Conservation (phyloP, 2,329 filamentous ascomycete species). For the Fusarium bactridioides region DNA sequence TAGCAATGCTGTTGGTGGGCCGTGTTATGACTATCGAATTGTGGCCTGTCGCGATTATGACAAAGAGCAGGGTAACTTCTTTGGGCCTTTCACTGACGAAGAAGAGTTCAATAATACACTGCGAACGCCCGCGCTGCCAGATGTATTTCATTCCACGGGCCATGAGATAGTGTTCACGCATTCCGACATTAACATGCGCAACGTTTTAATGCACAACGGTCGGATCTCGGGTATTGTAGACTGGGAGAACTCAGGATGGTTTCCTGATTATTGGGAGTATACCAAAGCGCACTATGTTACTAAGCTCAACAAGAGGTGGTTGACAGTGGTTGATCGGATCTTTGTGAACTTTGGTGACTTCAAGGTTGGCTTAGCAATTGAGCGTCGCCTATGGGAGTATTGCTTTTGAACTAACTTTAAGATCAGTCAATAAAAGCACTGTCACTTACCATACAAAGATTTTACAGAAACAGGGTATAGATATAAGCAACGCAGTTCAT, state of each 20-base stretch:
- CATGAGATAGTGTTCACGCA: slow-evolving; percentile 54
- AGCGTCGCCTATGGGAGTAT: neutral
- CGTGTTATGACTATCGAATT: neutral
- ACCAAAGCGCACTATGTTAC: slow-evolving; percentile 23
- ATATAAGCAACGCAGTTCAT: neutral
- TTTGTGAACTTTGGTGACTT: neutral
- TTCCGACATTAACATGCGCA: slow-evolving; percentile 42
- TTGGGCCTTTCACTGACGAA: slow-evolving; percentile 12
- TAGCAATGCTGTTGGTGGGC: neutral
- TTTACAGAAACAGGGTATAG: rapidly evolving
- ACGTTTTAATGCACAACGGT: slow-evolving; percentile 41
- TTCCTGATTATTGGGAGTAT: slow-evolving; percentile 40
- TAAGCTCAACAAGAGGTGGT: neutral
- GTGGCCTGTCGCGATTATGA: neutral
- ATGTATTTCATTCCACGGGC: neutral
- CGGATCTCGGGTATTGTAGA: slow-evolving; percentile 41
- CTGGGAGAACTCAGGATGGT: slow-evolving; percentile 40
- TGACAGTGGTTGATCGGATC: neutral
- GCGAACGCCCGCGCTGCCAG: neutral
- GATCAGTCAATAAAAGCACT: rapidly evolving
- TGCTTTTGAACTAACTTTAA: neutral
- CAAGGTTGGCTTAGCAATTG: neutral
- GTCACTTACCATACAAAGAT: too few relatives aligned
- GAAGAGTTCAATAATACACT: slow-evolving; percentile 21
- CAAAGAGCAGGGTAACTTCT: neutral